A percentile compares a stretch with the other conserved stretches of the same genome.
Evolutionary conservation across 2,329 filamentous ascomycete genomes (phyloP).

Genomic region (Leptosphaerulina australis): DNA sequence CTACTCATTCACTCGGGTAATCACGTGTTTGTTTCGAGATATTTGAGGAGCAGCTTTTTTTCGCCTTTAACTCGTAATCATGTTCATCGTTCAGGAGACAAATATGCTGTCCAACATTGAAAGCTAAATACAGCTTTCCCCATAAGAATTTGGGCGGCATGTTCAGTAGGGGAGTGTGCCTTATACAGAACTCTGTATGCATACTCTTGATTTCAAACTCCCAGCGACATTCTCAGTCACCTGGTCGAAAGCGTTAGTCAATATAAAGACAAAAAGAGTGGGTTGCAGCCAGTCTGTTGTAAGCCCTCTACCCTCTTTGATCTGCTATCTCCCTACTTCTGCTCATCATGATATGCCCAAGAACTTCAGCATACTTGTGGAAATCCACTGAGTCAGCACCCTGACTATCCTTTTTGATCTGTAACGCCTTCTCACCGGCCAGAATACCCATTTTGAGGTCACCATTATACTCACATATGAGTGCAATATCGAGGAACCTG

Average conservation of each 20-base stretch:
- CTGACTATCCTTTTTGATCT: constrained; percentile 36
- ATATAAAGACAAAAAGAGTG: too few relatives aligned
- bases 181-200: too few relatives aligned
- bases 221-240: too few relatives aligned
- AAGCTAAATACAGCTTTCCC: neutral
- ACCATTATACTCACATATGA: constrained; percentile 35
- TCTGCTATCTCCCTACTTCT: constrained; percentile 1
- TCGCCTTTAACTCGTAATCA: too few relatives aligned
- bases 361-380: constrained; percentile 27
- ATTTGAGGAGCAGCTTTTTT: too few relatives aligned
- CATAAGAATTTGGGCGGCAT: too few relatives aligned
- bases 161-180: too few relatives aligned
- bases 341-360: constrained; percentile 30
- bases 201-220: too few relatives aligned
- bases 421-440: constrained; percentile 34
- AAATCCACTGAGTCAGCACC: constrained; percentile 38
- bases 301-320: constrained; percentile 2
- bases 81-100: too few relatives aligned
- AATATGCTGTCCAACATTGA: neutral
- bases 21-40: too few relatives aligned
- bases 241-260: too few relatives aligned
- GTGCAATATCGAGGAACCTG: constrained; percentile 43
- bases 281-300: too few relatives aligned
- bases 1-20: constrained; percentile 2
- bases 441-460: constrained; percentile 30